Percentiles rank a stretch among this genome's conserved stretches.
These are phyloP conservation scores for Diplodia mutila DNA, from an alignment of 2,329 filamentous ascomycete species.

Conservation along the genomic window DNA sequence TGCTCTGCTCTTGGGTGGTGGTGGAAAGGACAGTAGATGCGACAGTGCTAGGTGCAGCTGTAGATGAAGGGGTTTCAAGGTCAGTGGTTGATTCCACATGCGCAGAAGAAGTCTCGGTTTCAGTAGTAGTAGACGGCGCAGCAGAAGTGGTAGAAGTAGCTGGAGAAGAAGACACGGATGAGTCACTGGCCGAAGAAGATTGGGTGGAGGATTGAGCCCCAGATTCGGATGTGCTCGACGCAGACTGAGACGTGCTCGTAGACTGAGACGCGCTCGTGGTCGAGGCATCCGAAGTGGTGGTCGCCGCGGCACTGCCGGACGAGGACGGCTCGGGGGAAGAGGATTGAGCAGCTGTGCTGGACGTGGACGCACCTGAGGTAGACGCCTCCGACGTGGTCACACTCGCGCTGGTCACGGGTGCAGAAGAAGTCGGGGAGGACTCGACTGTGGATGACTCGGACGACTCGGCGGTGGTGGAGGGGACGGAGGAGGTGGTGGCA, in stretches of 20 bases:
- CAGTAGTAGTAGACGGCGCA: constrained; percentile 34
- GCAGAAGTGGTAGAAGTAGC: constrained; percentile 30
- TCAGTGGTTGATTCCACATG: constrained; percentile 20
- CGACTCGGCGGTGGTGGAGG: constrained; percentile 2
- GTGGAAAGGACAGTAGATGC: constrained; percentile 8
- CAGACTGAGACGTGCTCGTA: constrained; percentile 21
- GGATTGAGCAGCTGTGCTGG: constrained; percentile 20
- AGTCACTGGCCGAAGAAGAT: constrained; percentile 14
- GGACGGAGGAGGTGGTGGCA: constrained; percentile 18
- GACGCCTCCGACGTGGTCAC: constrained; percentile 13
- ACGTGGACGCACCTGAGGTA: constrained; percentile 26
- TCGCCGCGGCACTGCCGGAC: constrained; percentile 11
- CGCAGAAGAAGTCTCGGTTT: constrained; percentile 24
- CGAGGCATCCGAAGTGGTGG: constrained; percentile 17
- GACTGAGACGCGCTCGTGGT: constrained; percentile 7
- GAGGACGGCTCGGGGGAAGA: constrained; percentile 11
- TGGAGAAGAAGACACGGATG: constrained; percentile 24
- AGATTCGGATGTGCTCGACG: constrained; percentile 24
- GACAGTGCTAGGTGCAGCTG: constrained; percentile 22
- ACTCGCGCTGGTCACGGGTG: constrained; percentile 19
- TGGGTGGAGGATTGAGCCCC: constrained; percentile 22
- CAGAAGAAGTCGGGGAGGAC: constrained; percentile 9
- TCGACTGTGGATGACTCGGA: constrained; percentile 13
- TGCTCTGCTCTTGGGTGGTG: constrained; percentile 8
- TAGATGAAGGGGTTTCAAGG: constrained; percentile 5